Base-by-base conservation (phyloP, 2,329 filamentous ascomycete genomes). In the Colletotrichum agaves region DNA sequence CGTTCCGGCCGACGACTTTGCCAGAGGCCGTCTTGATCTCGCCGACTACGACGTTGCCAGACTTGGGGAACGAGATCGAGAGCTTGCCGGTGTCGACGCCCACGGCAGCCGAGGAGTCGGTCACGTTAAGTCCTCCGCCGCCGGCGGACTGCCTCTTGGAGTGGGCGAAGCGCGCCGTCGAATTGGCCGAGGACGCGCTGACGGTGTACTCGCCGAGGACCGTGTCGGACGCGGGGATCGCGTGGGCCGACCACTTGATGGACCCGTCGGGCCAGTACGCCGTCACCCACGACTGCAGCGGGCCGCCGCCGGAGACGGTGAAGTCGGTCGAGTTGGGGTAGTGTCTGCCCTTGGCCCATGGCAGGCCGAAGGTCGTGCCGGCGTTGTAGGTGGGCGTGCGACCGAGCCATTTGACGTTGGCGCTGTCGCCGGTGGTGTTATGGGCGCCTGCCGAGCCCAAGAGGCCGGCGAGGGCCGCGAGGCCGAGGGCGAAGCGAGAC, bases 161-260 rank as follows among this genome's bases (percentile, higher is more conserved):
- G 13, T 57, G 57, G 13, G 67, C 58, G 55, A 70, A 63, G 21
- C 64, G 66, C 8, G 64, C 39, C 10, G 74, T 75, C 47, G 77
- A 77, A 39, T 56, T 71, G 39, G 41, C 69, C 49, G 52, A 57
- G 2, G 64, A 63, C 12, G 73, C 74, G 21, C 62, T 72, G 61
- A 77, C 65, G 0, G 76, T 82, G 71, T 87, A 87, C 17, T 79
- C 78, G 2, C 81, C 78, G 3, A 78, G 73, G 2, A 80, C 73
- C 0, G 70, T 72, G 2, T 82, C 80, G 0, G 79, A 80, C 5
- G 77, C 81, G 12, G 81, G 75, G 47, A 89, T 77, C 0, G 87
- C 86, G 71, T 89, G 87, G 0, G 81, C 87, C 3, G 84, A 87
- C 87, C 87, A 90, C 72, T 89, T 89, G 60, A 88, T 79, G 0